Conservation (phyloP, 2,329 filamentous ascomycete species). For the Colletotrichum gigasporum region DNA sequence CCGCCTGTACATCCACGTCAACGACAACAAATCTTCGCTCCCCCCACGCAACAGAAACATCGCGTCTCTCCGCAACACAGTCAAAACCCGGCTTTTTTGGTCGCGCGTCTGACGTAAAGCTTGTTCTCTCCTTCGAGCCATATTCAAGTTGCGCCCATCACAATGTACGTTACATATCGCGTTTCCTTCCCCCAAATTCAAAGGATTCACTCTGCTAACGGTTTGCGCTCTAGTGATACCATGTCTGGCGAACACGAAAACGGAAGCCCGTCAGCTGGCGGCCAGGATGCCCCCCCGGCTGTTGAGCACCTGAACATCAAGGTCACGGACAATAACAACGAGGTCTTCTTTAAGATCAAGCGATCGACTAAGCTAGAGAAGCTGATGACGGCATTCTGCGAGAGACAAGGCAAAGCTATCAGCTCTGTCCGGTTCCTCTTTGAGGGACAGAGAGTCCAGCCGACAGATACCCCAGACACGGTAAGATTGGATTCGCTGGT, state of each 20-base stretch:
- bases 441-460: conserved; percentile 91
- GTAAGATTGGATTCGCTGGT: conserved; percentile 65
- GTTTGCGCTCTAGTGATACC: conserved; percentile 30
- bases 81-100: background rate
- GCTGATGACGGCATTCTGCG: conserved; percentile 98
- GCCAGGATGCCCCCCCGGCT: conserved; percentile 54
- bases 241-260: conserved; percentile 65
- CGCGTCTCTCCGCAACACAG: background rate
- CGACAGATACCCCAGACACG: conserved; percentile 87
- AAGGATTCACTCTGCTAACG: background rate
- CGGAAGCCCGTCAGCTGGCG: conserved; percentile 49
- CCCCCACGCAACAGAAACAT: too few species aligned
- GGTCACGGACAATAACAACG: conserved; percentile 98
- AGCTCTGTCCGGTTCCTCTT: conserved; percentile 93
- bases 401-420: conserved; percentile 89
- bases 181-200: background rate
- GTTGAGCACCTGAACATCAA: conserved; percentile 98
- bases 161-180: background rate
- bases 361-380: conserved; percentile 94
- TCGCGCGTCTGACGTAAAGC: too few species aligned
- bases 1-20: background rate
- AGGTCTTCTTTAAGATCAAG: conserved; percentile 99
- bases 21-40: background rate
- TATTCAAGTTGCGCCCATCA: background rate
- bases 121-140: too few species aligned